Evolutionary conservation across 2,329 filamentous ascomycete genomes (phyloP).

Genomic region (Clarireedia homoeocarpa): DNA sequence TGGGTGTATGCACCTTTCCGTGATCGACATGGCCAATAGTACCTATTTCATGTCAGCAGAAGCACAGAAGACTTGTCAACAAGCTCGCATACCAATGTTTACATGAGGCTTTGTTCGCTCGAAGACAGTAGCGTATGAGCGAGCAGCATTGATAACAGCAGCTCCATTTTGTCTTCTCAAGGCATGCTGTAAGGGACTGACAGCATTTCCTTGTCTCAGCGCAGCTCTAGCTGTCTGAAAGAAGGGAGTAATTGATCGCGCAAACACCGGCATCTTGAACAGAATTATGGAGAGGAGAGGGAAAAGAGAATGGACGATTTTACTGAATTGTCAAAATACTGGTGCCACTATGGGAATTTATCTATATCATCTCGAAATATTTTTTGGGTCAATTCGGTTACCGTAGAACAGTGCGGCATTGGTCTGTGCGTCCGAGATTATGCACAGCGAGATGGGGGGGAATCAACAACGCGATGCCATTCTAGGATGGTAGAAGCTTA

Average conservation of each 20-base stretch:
- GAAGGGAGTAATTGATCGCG: slow-evolving; percentile 71
- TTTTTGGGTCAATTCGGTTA: slow-evolving; percentile 5
- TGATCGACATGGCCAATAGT: slow-evolving; percentile 99
- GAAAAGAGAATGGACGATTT: slow-evolving; percentile 6
- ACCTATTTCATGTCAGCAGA: slow-evolving; percentile 40
- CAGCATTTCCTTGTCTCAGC: slow-evolving; percentile 57
- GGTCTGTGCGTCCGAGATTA: background rate
- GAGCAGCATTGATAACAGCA: slow-evolving; percentile 57
- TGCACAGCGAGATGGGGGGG: no score
- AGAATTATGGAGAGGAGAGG: slow-evolving; percentile 1
- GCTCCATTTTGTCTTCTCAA: slow-evolving; percentile 55
- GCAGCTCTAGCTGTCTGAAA: slow-evolving; percentile 74
- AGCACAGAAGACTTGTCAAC: slow-evolving; percentile 2
- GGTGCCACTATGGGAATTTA: slow-evolving; percentile 6
- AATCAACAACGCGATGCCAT: no score
- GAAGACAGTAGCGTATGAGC: slow-evolving; percentile 58
- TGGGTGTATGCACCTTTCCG: slow-evolving; percentile 69
- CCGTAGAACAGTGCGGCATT: slow-evolving; percentile 1
- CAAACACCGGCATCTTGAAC: slow-evolving; percentile 71
- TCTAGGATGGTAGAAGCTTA: no score
- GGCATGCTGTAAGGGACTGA: slow-evolving; percentile 70
- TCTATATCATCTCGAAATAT: slow-evolving; percentile 11
- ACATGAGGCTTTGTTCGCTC: slow-evolving; percentile 95
- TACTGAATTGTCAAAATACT: background rate
- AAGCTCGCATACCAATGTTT: slow-evolving; percentile 68